These are phyloP conservation scores for Trichosphaerium sp. DNA, from an alignment of 78 protist genomes.

Conservation along the genomic window DNA sequence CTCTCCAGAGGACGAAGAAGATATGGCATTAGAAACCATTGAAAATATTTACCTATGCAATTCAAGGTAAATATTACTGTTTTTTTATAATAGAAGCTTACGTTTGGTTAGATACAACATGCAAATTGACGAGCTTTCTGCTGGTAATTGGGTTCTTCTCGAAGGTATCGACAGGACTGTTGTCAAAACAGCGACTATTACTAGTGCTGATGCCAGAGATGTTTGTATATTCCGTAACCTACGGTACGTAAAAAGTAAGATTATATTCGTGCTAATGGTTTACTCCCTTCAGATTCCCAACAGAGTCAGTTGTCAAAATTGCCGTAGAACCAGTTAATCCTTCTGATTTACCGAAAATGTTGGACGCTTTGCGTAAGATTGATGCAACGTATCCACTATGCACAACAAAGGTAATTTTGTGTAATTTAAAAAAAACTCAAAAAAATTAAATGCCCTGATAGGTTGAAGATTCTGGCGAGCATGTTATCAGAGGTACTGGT, in stretches of 20 bases:
- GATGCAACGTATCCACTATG: too few species aligned
- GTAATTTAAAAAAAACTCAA: neutral
- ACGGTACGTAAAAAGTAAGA: neutral
- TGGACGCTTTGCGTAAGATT: conserved; percentile 83
- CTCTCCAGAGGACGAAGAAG: conserved; percentile 88
- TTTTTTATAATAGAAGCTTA: neutral
- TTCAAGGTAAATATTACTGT: conserved; percentile 10
- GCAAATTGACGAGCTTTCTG: conserved; percentile 44
- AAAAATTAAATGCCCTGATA: neutral
- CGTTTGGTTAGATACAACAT: conserved; percentile 56
- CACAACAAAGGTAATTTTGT: neutral
- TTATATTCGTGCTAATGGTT: too few species aligned
- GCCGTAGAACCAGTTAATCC: conserved; percentile 92
- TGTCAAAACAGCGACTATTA: conserved; percentile 76
- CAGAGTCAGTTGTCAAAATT: conserved; percentile 70
- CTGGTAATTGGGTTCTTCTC: conserved; percentile 88
- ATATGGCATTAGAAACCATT: conserved; percentile 29
- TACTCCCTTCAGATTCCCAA: conserved; percentile 44
- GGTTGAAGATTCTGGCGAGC: conserved; percentile 97
- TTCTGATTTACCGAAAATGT: conserved; percentile 94
- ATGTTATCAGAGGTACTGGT: conserved; percentile 91
- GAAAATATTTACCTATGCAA: conserved; percentile 40
- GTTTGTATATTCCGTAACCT: conserved; percentile 1
- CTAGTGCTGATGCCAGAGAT: neutral
- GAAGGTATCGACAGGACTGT: conserved; percentile 84